Evolutionary conservation across 2,329 filamentous ascomycete genomes (phyloP).

Genomic region (Penicillium aurantiogriseum): DNA sequence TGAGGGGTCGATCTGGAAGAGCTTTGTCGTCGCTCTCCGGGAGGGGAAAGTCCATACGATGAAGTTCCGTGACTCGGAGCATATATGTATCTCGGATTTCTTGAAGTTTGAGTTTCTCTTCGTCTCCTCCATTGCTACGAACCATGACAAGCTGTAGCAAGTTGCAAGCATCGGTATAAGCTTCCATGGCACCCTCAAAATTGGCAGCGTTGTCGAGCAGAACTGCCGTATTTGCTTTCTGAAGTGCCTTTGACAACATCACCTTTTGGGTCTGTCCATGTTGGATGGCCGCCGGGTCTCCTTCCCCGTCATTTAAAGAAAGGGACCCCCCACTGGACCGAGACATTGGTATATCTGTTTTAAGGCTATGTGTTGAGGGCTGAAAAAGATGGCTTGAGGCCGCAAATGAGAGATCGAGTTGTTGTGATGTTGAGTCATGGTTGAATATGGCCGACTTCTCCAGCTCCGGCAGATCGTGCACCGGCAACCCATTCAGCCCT

Average conservation of each 20-base stretch:
- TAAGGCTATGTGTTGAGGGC: conserved; percentile 8
- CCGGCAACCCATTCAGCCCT: conserved; percentile 15
- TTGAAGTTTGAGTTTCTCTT: conserved; percentile 78
- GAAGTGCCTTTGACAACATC: conserved; percentile 92
- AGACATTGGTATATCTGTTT: conserved; percentile 12
- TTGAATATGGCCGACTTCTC: conserved; percentile 21
- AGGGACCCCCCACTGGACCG: conserved; percentile 29
- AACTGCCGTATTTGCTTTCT: conserved; percentile 94
- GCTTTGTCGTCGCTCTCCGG: conserved; percentile 64
- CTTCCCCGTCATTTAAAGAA: conserved; percentile 27
- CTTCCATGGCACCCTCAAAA: conserved; percentile 83
- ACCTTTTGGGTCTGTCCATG: conserved; percentile 75
- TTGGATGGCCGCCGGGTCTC: conserved; percentile 34
- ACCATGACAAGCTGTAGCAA: conserved; percentile 84
- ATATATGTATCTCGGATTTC: conserved; percentile 91
- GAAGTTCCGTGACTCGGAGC: conserved; percentile 81
- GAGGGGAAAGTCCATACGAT: conserved; percentile 61
- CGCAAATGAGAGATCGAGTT: conserved; percentile 29
- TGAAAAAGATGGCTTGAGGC: conserved; percentile 21
- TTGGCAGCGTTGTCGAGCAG: conserved; percentile 95
- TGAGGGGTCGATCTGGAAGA: conserved; percentile 68
- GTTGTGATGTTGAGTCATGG: conserved; percentile 10
- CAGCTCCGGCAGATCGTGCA: conserved; percentile 21
- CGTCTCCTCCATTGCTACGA: conserved; percentile 79
- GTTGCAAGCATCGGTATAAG: conserved; percentile 87